Base-by-base conservation (phyloP, 2,329 filamentous ascomycete genomes). In the Trichoderma sp. region DNA sequence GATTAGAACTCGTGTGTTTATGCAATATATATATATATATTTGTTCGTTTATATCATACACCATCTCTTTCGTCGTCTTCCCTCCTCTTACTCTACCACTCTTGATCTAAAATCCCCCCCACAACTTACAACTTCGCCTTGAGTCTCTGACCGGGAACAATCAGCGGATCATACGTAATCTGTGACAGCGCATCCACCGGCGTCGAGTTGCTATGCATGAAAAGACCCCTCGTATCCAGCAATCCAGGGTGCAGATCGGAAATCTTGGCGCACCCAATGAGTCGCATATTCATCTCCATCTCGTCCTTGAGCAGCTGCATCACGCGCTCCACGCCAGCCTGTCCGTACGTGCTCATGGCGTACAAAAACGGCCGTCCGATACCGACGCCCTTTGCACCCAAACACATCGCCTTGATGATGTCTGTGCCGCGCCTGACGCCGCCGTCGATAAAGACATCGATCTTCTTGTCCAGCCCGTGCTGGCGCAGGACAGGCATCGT, bases 211-310 rank as follows among this genome's bases (percentile, higher is more conserved):
- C 81, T 79, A 71, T 89, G 86, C 69, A 78, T 80, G 69, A 81
- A 81, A 72, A 97, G 77, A 3, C 90, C 92, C 69, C 91, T 83
- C 0, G 88, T 87, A 77, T 99, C 95, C 22, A 99, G 78, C 78
- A 99, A 81, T 29, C 88, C 89, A 0, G 94, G 90, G 70, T 91
- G 92, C 70, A 99, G 81, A 73, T 99, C 89, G 39, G 89, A 88
- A 35, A 99, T 79, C 69, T 81, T 89, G 22, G 85, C 87, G 68
- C 89, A 92, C 10, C 95, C 95, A 73, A 99, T 93, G 70, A 99
- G 82, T 7, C 95, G 88, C 95, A 99, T 98, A 76, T 94, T 95
- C 94, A 98, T 98, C 82, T 96, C 93, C 87, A 99, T 92, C 85
- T 99, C 95, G 75, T 98, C 95, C 82, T 92, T 93, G 73, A 97